phyloP scores from a whole-genome alignment of 2,329 filamentous ascomycete genomes.

The Pyrenophora tritici-repentis region DNA sequence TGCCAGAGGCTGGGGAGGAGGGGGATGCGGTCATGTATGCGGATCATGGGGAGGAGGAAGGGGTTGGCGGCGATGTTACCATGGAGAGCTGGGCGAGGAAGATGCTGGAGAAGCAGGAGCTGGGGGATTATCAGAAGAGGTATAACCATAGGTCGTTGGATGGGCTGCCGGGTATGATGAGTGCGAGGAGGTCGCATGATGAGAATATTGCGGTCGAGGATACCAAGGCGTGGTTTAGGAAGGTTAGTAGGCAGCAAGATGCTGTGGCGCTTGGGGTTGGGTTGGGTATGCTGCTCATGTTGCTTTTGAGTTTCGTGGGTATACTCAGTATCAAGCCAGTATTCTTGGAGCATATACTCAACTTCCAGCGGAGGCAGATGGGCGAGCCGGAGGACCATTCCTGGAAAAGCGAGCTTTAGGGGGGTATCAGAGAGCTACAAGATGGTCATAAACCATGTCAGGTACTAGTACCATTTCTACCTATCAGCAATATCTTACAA shows the following conservation, averaged over 20 bases:
- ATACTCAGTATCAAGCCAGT: constrained; percentile 23
- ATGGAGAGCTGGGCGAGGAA: constrained; percentile 59
- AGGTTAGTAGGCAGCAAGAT: constrained; percentile 33
- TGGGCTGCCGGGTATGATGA: constrained; percentile 33
- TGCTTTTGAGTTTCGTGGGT: constrained; percentile 23
- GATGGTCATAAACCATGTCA: no score
- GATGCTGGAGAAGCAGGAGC: constrained; percentile 55
- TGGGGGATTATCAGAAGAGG: constrained; percentile 61
- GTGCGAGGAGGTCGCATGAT: constrained; percentile 54
- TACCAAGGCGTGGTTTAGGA: constrained; percentile 32
- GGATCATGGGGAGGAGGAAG: constrained; percentile 22
- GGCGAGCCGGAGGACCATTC: constrained; percentile 19
- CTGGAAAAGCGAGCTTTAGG: constrained; percentile 15
- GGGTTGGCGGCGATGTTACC: constrained; percentile 55
- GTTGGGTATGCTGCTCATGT: constrained; percentile 28
- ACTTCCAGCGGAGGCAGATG: constrained; percentile 33
- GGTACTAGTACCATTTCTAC: no score
- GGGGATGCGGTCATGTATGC: constrained; percentile 28
- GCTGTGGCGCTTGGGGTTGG: constrained; percentile 25
- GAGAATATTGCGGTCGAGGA: constrained; percentile 56
- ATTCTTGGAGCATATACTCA: constrained; percentile 28
- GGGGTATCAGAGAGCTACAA: no score
- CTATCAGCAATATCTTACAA: not conserved
- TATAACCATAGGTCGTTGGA: constrained; percentile 54
- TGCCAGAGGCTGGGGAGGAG: constrained; percentile 56